Evolutionary conservation across 2,329 filamentous ascomycete genomes (phyloP).

Genomic region (Pseudocercospora macadamiae): DNA sequence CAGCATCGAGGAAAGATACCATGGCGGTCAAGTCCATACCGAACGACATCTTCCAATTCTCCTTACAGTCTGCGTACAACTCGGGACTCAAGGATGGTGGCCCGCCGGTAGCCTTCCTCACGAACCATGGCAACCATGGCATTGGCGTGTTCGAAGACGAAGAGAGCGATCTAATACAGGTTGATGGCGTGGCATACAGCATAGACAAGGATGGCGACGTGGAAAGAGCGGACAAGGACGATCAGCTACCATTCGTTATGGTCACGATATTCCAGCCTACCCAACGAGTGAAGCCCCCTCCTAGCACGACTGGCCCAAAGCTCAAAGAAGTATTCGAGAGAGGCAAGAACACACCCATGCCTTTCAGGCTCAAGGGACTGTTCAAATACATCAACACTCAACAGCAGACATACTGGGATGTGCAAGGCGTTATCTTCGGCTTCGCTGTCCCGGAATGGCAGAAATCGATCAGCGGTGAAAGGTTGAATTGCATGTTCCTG

Average conservation of each 20-base stretch:
- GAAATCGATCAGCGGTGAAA: constrained; percentile 44
- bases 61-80: constrained; percentile 42
- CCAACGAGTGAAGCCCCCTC: constrained; percentile 35
- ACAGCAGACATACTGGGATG: constrained; percentile 35
- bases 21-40: constrained; percentile 36
- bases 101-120: constrained; percentile 41
- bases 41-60: constrained; percentile 52
- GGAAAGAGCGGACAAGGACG: constrained; percentile 37
- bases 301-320: constrained; percentile 28
- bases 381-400: constrained; percentile 42
- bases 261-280: constrained; percentile 46
- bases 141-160: constrained; percentile 44
- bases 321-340: constrained; percentile 33
- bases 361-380: constrained; percentile 42
- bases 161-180: constrained; percentile 39
- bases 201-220: constrained; percentile 39
- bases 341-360: constrained; percentile 45
- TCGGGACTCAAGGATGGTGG: constrained; percentile 42
- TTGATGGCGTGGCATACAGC: constrained; percentile 41
- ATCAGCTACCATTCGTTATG: constrained; percentile 45
- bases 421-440: constrained; percentile 46
- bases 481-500: constrained; percentile 44
- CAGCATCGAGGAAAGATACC: background rate
- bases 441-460: constrained; percentile 46
- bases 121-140: constrained; percentile 48